Conservation (phyloP, 441 rosid species). For the Viola pubescens region DNA sequence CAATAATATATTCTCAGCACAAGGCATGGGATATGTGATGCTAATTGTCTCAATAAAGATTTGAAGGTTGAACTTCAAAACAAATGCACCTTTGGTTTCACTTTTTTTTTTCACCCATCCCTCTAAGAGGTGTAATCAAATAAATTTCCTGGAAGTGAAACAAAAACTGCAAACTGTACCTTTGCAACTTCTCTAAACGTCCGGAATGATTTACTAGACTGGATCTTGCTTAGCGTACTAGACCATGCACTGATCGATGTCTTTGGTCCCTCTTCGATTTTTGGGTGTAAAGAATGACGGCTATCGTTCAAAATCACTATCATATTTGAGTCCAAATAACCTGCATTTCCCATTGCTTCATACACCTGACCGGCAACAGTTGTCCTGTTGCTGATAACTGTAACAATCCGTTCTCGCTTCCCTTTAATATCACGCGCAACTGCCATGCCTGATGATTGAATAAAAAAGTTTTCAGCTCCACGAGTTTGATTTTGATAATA, state of each 20-base stretch:
- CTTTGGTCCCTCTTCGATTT: slow-evolving; percentile 60
- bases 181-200: slow-evolving; percentile 81
- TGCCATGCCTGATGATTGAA: slow-evolving; percentile 59
- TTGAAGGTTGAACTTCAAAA: not conserved
- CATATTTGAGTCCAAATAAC: slow-evolving; percentile 83
- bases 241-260: slow-evolving; percentile 72
- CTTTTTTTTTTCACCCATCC: not conserved
- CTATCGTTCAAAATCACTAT: slow-evolving; percentile 83
- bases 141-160: slow-evolving; percentile 6
- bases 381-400: slow-evolving; percentile 71
- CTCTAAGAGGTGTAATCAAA: not conserved
- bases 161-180: slow-evolving; percentile 32
- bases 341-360: slow-evolving; percentile 93
- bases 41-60: slow-evolving; percentile 3
- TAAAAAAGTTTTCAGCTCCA: not conserved
- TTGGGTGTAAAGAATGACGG: slow-evolving; percentile 68
- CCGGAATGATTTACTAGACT: slow-evolving; percentile 79
- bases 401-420: slow-evolving; percentile 59
- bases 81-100: slow-evolving; percentile 3
- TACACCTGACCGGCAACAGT: slow-evolving; percentile 88
- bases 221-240: slow-evolving; percentile 75
- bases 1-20: not conserved
- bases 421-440: slow-evolving; percentile 86
- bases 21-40: slow-evolving; percentile 3
- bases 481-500: not conserved